These are phyloP conservation scores for Fistulina hepatica DNA, from an alignment of 1,284 basidiomycete species.

Conservation along the genomic window DNA sequence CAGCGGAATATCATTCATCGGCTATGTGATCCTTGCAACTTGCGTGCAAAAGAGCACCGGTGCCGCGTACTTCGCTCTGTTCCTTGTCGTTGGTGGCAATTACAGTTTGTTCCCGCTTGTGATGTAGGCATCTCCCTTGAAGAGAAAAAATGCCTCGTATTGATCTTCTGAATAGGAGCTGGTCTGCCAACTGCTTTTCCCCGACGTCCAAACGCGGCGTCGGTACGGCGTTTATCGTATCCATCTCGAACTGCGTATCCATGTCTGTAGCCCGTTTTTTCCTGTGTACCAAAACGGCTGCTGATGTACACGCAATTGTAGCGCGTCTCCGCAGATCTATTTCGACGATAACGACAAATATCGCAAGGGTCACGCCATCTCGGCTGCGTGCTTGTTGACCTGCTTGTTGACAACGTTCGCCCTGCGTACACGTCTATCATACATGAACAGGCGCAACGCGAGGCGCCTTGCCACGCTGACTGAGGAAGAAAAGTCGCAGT, in stretches of 20 bases:
- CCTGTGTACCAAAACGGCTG: background rate
- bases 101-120: conserved; percentile 46
- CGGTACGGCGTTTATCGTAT: conserved; percentile 47
- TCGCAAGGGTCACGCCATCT: conserved; percentile 28
- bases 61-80: conserved; percentile 44
- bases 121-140: conserved; percentile 29
- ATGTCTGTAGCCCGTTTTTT: conserved; percentile 28
- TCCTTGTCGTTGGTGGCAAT: conserved; percentile 42
- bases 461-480: no score
- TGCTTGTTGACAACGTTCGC: conserved; percentile 30
- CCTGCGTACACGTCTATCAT: conserved; percentile 31
- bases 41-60: conserved; percentile 38
- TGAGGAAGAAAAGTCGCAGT: no score
- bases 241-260: conserved; percentile 44
- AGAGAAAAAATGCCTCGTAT: background rate
- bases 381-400: conserved; percentile 14
- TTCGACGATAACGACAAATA: conserved; percentile 39
- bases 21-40: conserved; percentile 42
- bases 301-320: conserved; percentile 14
- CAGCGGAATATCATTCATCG: conserved; percentile 31
- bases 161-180: conserved; percentile 31
- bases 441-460: conserved; percentile 31
- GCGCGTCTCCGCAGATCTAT: conserved; percentile 47
- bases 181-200: conserved; percentile 45
- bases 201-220: conserved; percentile 48